phyloP scores from a whole-genome alignment of 768 basidiomycete species.

The Polyporus arcularius region DNA sequence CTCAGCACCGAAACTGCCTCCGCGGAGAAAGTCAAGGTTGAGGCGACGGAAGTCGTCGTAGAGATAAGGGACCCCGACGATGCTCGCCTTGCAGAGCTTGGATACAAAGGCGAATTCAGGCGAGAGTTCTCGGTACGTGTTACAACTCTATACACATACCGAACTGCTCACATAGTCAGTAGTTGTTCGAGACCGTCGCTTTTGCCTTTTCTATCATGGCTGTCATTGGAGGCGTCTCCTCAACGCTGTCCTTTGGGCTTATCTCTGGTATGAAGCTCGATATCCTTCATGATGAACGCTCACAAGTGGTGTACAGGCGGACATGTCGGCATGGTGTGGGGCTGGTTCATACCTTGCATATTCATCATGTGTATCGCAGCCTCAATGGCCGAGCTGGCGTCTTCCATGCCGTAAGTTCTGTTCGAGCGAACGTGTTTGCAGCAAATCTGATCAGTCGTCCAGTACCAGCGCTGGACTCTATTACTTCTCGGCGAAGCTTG shows the following conservation, averaged over 20 bases:
- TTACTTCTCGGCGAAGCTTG: slow-evolving; percentile 77
- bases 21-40: too few species aligned
- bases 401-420: slow-evolving; percentile 70
- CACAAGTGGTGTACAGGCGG: slow-evolving; percentile 47
- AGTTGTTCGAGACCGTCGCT: slow-evolving; percentile 63
- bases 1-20: too few species aligned
- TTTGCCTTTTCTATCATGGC: slow-evolving; percentile 77
- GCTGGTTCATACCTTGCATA: slow-evolving; percentile 70
- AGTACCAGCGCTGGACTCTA: slow-evolving; percentile 81
- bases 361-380: slow-evolving; percentile 70
- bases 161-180: background rate
- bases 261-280: slow-evolving; percentile 46
- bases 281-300: background rate
- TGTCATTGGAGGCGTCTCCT: slow-evolving; percentile 66
- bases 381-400: slow-evolving; percentile 71
- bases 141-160: background rate
- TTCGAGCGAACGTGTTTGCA: background rate
- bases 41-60: too few species aligned
- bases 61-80: slow-evolving; percentile 50
- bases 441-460: background rate
- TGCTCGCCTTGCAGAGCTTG: slow-evolving; percentile 61
- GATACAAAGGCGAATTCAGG: slow-evolving; percentile 72
- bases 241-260: slow-evolving; percentile 65
- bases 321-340: slow-evolving; percentile 79
- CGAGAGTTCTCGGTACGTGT: slow-evolving; percentile 67